Conservation (phyloP, 257 asterid species). For the Nicotiana obtusifolia region DNA sequence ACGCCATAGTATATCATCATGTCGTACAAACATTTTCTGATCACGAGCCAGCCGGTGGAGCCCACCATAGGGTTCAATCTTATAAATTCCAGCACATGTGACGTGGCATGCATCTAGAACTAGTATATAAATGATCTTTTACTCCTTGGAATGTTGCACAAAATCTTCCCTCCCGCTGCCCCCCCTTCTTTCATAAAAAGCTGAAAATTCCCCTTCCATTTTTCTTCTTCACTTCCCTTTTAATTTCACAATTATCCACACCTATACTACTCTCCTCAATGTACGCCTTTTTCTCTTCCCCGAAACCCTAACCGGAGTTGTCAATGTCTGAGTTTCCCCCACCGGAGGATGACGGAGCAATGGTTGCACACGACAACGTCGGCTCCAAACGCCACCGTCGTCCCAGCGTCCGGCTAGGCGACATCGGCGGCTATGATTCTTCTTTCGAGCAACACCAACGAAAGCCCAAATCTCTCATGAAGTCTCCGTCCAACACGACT, state of each 20-base stretch:
- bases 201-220: neutral
- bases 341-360: neutral
- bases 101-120: neutral
- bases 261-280: neutral
- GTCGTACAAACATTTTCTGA: no score
- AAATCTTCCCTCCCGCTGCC: neutral
- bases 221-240: neutral
- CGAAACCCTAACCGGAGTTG: neutral
- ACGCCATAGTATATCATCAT: no score
- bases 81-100: no score
- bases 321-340: neutral
- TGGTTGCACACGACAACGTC: neutral
- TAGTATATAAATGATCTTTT: neutral
- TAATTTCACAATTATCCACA: neutral
- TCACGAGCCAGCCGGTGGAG: no score
- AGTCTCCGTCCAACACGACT: neutral
- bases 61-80: neutral
- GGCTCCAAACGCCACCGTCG: constrained; percentile 20
- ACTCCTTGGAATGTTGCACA: neutral
- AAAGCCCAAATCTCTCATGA: neutral
- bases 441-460: constrained; percentile 2
- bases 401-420: constrained; percentile 22
- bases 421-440: constrained; percentile 9
- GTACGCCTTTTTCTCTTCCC: neutral
- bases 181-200: neutral